Conservation (phyloP, 129 eudicot species). For the Flaveria trinervia region DNA sequence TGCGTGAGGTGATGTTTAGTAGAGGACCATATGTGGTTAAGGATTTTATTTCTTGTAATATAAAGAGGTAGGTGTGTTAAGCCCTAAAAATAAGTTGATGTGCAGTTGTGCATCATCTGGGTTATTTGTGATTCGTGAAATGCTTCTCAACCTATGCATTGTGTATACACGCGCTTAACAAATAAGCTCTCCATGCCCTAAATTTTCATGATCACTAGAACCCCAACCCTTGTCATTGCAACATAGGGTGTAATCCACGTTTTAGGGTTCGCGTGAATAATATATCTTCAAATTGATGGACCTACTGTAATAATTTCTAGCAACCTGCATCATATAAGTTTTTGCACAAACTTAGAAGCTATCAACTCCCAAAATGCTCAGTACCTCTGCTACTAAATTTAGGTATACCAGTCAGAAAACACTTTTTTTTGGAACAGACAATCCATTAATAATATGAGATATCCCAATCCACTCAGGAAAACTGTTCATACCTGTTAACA, state of each 20-base stretch:
- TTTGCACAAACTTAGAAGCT: neutral
- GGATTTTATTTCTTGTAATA: neutral
- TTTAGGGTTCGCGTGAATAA: neutral
- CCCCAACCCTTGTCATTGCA: constrained; percentile 7
- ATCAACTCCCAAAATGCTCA: neutral
- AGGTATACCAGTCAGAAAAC: neutral
- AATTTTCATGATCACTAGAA: neutral
- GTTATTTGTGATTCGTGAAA: neutral
- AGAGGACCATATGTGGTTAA: neutral
- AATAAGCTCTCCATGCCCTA: neutral
- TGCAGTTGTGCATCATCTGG: constrained; percentile 10
- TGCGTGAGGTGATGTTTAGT: constrained; percentile 1
- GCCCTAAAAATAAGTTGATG: constrained; percentile 9
- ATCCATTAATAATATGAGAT: no score
- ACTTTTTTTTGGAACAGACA: neutral
- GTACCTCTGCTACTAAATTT: neutral
- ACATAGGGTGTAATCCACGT: neutral
- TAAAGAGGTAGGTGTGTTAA: neutral
- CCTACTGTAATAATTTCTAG: neutral
- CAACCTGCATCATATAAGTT: neutral
- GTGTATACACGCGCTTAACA: neutral
- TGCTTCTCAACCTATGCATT: constrained; percentile 1
- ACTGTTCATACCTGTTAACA: neutral
- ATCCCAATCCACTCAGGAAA: neutral
- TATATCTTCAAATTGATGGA: neutral